phyloP scores from a whole-genome alignment of 768 basidiomycete species.

The Atractiella rhizophila region DNA sequence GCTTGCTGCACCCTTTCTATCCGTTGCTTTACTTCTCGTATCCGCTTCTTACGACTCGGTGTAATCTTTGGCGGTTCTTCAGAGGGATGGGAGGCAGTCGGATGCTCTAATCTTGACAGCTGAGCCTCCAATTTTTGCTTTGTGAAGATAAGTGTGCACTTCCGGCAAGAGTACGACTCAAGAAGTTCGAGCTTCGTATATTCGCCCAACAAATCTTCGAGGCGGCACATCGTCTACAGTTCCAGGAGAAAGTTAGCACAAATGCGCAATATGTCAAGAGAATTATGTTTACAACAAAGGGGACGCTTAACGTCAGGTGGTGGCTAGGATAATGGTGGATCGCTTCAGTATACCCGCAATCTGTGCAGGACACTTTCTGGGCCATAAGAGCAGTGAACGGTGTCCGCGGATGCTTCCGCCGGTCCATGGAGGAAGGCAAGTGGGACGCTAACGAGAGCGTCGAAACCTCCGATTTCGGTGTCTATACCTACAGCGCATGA shows the following conservation, averaged over 20 bases:
- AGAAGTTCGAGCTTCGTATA: conserved; percentile 72
- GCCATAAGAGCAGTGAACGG: conserved; percentile 80
- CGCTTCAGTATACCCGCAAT: conserved; percentile 66
- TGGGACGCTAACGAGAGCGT: background rate
- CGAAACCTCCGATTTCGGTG: background rate
- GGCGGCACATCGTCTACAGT: conserved; percentile 35
- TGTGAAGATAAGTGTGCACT: conserved; percentile 65
- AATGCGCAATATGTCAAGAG: too few species aligned
- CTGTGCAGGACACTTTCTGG: conserved; percentile 59
- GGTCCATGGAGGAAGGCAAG: background rate
- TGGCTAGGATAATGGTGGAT: conserved; percentile 1
- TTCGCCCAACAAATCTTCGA: conserved; percentile 64
- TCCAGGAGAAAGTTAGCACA: conserved; percentile 1
- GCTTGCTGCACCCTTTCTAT: conserved; percentile 36
- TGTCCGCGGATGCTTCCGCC: conserved; percentile 25
- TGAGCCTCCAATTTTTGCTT: conserved; percentile 39
- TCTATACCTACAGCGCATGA: background rate
- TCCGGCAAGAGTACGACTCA: conserved; percentile 62
- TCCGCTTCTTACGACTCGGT: conserved; percentile 32
- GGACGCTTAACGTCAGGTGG: conserved; percentile 5
- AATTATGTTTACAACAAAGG: conserved; percentile 3
- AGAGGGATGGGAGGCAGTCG: conserved; percentile 8
- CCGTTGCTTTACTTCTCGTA: conserved; percentile 43
- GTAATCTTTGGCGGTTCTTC: conserved; percentile 1
- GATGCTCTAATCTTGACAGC: conserved; percentile 31